Conservation (phyloP, 805 yeast species). For the Brettanomyces sp. region DNA sequence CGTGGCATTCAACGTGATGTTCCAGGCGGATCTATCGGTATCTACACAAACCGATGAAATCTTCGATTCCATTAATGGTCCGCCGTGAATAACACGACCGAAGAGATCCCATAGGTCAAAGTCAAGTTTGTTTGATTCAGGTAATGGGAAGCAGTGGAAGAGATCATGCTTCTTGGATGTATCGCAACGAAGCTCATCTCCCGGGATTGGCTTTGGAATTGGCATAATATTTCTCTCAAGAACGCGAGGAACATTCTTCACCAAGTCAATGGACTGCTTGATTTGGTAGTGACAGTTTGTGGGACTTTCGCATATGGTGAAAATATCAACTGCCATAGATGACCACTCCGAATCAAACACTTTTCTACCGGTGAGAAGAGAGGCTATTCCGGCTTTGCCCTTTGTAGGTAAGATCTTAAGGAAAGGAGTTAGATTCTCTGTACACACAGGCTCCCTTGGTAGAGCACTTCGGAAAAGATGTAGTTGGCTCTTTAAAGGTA, state of each 20-base stretch:
- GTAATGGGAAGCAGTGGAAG: conserved; percentile 74
- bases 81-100: conserved; percentile 59
- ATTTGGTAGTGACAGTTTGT: conserved; percentile 40
- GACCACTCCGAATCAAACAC: conserved; percentile 92
- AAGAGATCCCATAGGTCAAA: conserved; percentile 59
- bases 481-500: conserved; percentile 29
- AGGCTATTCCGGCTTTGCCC: conserved; percentile 81
- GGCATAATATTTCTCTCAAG: conserved; percentile 56
- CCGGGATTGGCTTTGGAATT: conserved; percentile 73
- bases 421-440: conserved; percentile 93
- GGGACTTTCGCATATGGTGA: conserved; percentile 38
- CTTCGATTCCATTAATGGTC: conserved; percentile 43
- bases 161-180: conserved; percentile 42
- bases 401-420: conserved; percentile 83
- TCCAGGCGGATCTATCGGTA: conserved; percentile 36
- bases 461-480: conserved; percentile 73
- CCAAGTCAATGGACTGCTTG: conserved; percentile 61
- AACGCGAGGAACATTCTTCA: conserved; percentile 60
- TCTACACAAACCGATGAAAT: conserved; percentile 37
- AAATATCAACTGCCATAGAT: conserved; percentile 78
- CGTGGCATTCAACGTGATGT: conserved; percentile 10
- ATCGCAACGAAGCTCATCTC: conserved; percentile 70
- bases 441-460: conserved; percentile 93
- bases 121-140: conserved; percentile 33
- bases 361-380: conserved; percentile 82